Percentiles rank a stretch among this genome's conserved stretches.
Evolutionary conservation across 1,139 yeast species (phyloP).

Genomic region (Taiozyma sp.): DNA sequence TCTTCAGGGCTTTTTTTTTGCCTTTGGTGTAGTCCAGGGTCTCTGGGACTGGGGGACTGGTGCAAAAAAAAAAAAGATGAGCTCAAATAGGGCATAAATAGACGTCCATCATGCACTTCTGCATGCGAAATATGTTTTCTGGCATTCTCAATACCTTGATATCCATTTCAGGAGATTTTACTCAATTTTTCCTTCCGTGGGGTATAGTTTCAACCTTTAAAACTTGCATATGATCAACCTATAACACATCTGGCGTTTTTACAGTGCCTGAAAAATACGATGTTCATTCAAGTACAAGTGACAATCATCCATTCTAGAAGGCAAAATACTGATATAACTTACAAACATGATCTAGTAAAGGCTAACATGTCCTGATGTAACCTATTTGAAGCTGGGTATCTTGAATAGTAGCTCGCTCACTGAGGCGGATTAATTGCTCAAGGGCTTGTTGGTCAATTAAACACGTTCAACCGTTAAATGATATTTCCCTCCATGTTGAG

Average conservation of each 20-base stretch:
- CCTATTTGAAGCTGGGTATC: no score
- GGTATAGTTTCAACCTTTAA: background rate
- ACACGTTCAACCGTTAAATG: no score
- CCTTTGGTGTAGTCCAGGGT: background rate
- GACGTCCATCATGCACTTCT: background rate
- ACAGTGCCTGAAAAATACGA: background rate
- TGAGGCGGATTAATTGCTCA: no score
- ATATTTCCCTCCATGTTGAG: no score
- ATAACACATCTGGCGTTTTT: background rate
- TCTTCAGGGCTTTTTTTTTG: background rate
- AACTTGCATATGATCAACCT: background rate
- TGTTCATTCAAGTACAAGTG: no score
- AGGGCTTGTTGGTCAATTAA: no score
- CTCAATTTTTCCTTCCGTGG: background rate
- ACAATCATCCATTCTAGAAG: no score
- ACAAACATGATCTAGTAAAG: no score
- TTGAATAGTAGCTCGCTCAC: no score
- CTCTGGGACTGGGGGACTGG: background rate
- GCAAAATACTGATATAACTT: no score
- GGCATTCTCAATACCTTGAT: background rate
- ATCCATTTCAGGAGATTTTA: background rate
- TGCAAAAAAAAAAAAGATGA: background rate
- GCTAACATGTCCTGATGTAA: no score
- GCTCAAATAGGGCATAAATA: background rate
- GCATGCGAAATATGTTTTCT: background rate